Base-by-base conservation (phyloP, 2,329 filamentous ascomycete genomes). In the Botrytis deweyae region DNA sequence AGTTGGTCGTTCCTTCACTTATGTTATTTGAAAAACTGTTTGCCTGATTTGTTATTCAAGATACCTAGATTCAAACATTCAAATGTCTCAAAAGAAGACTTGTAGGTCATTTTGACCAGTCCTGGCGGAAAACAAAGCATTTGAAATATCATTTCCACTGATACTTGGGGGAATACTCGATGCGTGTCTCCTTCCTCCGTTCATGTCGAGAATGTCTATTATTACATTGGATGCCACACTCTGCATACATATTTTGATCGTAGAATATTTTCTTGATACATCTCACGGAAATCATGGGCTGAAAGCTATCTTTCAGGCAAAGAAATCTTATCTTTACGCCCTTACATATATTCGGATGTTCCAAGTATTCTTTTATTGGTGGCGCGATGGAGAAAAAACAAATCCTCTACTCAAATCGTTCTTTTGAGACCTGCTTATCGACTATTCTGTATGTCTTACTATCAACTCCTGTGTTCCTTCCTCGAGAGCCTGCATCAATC, bases 301-400 rank as follows among this genome's bases (percentile, higher is more conserved):
- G 46, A 33, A 42, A 42, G 25, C n/a, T 29, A 9, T 33, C 10
- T 62, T 40, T 12, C 9, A 12, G 2, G 36, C 20, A 36, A 14
- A 38, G 20, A 25, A 62, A 38, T 40, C 25, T 42, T 40, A 20
- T 64, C 62, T 64, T 22, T 12, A 16, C 42, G n/a, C 49, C 66
- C 66, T 68, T 68, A 33, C 66, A 58, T 68, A 3, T 25, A 58
- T 68, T 42, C 6, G 25, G n/a, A 58, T 58, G 29, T 33, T 68
- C 16, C 49, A 58, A 42, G 36, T 16, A 22, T n/a, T 4, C 8
- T 40, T 20, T 25, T 68, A 68, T 68, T 68, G 66, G 66, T 68
- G 66, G 66, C 49, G 66, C 29, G 18, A 63, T n/a, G 36, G 38
- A 8, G 14, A 29, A 55, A 52, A 68, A 67, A 14, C 16, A 65